Percentiles rank a stretch among this genome's conserved stretches.
Evolutionary conservation across 208 protist genomes (phyloP).

Genomic region (Crithidia brevicula): DNA sequence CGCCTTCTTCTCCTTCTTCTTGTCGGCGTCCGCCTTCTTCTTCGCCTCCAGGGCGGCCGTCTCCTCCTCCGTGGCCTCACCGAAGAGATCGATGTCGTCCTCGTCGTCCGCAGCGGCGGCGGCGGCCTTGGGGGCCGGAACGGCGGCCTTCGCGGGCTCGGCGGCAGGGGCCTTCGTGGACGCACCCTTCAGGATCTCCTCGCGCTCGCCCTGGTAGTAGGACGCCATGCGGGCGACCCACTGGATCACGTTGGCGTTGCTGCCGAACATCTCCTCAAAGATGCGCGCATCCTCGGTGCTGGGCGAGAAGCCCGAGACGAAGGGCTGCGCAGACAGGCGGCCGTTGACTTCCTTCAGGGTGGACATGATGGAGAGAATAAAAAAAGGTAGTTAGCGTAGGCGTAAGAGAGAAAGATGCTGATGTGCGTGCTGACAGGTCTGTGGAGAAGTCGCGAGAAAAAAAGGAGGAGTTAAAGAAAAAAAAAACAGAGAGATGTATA

Average conservation of each 20-base stretch:
- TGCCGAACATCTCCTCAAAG: constrained; percentile 89
- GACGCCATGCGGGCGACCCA: constrained; percentile 91
- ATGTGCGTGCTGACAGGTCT: background rate
- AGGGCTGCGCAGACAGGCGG: constrained; percentile 80
- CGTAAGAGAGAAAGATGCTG: background rate
- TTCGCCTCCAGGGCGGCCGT: constrained; percentile 86
- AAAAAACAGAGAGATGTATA: constrained; percentile 19
- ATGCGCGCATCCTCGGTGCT: constrained; percentile 85
- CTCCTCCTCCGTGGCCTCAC: constrained; percentile 88
- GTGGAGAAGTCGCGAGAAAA: too few species aligned
- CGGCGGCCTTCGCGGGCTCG: constrained; percentile 35
- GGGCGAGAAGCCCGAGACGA: constrained; percentile 76
- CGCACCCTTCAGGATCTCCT: constrained; percentile 46
- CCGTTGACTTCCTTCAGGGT: constrained; percentile 89
- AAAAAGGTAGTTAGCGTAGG: background rate
- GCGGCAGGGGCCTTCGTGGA: constrained; percentile 33
- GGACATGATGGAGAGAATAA: constrained; percentile 57
- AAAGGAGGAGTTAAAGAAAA: background rate
- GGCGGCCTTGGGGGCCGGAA: constrained; percentile 22
- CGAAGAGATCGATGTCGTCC: constrained; percentile 92
- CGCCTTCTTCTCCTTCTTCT: constrained; percentile 84
- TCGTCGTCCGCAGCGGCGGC: constrained; percentile 62
- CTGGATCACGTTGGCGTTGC: constrained; percentile 74
- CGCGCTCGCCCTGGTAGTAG: constrained; percentile 91
- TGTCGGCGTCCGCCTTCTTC: constrained; percentile 83